Percentiles rank a stretch among this genome's conserved stretches.
Evolutionary conservation across 2,329 filamentous ascomycete genomes (phyloP).

Genomic region (Blumeria graminis): DNA sequence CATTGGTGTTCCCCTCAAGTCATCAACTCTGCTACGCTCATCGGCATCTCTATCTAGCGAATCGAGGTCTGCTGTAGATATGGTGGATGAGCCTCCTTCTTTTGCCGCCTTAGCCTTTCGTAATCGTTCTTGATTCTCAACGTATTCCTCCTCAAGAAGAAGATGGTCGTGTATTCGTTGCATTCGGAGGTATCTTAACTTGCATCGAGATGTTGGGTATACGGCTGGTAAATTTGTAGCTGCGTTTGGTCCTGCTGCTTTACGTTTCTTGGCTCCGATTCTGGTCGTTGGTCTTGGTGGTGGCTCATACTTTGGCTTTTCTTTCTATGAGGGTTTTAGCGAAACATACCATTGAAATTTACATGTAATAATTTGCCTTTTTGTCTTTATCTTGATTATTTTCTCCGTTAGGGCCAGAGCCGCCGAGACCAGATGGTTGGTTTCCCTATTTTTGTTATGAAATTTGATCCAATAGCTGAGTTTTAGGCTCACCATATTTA

Average conservation of each 20-base stretch:
- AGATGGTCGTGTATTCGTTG: constrained; percentile 96
- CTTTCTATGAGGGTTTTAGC: constrained; percentile 40
- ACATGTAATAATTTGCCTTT: constrained; percentile 35
- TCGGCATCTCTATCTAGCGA: constrained; percentile 71
- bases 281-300: constrained; percentile 90
- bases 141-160: constrained; percentile 90
- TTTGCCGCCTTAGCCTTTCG: constrained; percentile 74
- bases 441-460: constrained; percentile 15
- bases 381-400: constrained; percentile 76
- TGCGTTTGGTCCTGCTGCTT: constrained; percentile 74
- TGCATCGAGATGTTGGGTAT: constrained; percentile 90
- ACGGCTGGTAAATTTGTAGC: constrained; percentile 86
- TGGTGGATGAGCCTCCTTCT: constrained; percentile 35
- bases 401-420: constrained; percentile 37
- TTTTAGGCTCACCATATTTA: constrained; percentile 2
- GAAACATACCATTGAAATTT: background rate
- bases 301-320: constrained; percentile 99
- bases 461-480: background rate
- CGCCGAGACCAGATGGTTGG: constrained; percentile 19
- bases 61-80: constrained; percentile 41
- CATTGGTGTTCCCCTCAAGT: constrained; percentile 98
- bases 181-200: constrained; percentile 90
- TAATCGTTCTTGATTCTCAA: constrained; percentile 93
- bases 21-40: constrained; percentile 81
- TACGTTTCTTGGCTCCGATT: constrained; percentile 97